Base-by-base conservation (phyloP, 2,329 filamentous ascomycete genomes). In the Alternaria sp. region DNA sequence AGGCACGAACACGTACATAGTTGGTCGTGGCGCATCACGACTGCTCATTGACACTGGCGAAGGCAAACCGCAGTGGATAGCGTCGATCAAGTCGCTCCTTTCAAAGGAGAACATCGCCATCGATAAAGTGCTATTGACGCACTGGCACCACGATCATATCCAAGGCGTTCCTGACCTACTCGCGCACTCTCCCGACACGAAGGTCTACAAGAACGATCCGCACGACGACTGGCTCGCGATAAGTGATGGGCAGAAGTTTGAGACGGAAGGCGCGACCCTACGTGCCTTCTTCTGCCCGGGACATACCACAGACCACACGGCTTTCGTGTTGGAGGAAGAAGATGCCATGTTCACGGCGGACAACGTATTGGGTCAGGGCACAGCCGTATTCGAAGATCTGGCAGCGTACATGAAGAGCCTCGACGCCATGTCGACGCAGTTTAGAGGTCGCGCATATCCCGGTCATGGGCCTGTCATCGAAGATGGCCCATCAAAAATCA, bases 1-100 rank as follows among this genome's bases (percentile, higher is more conserved):
- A 87, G 86, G 93, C 66, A 97, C 96, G 70, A 99, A 99, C 80
- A 99, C 96, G 32, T 99, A 99, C 79, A 86, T 99, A 17, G 76
- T 99, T 62, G 96, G 96, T 62, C 89, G 87, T 7, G 95, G 94
- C 4, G 78, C 83, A 6, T 81, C 83, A 7, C 89, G 96, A 10
- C 85, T 98, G 62, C 87, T 99, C 21, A 89, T 99, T 74, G 96
- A 99, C 81, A 97, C 94, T 0, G 96, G 92, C 52, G 91, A 97
- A 79, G 96, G 95, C 50, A 87, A 84, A 61, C 87, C 89, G 3
- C 85, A 87, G 32, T 99, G 95, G 95, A 85, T 88, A 45, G 79
- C 85, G 0, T 86, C 87, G 0, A 81, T 99, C 36, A 86, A 87
- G 67, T 81, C 84, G 5, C 87, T 90, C 0, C 85, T 98, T 3